Evolutionary conservation across 495 filamentous ascomycete species (phyloP).

Genomic region (Extremus antarcticus): DNA sequence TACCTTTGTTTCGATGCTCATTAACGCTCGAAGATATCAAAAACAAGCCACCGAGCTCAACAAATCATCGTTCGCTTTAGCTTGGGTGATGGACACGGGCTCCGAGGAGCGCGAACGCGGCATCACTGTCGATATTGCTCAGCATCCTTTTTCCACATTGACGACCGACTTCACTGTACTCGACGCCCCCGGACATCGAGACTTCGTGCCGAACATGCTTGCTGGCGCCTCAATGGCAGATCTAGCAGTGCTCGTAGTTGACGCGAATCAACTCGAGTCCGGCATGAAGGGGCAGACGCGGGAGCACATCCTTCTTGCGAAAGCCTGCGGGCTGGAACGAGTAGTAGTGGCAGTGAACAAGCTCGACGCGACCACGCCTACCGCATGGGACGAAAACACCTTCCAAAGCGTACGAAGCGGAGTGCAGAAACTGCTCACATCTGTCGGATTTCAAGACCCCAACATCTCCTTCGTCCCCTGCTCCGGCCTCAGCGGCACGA

Average conservation of each 20-base stretch:
- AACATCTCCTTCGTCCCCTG: conserved; percentile 80
- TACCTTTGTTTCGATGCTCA: background rate
- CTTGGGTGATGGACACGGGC: conserved; percentile 90
- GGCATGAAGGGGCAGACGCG: conserved; percentile 89
- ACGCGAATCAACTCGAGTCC: conserved; percentile 87
- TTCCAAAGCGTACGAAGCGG: conserved; percentile 81
- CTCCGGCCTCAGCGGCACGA: conserved; percentile 79
- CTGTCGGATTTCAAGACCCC: conserved; percentile 67
- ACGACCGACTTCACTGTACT: conserved; percentile 83
- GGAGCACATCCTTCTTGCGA: conserved; percentile 80
- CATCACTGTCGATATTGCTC: conserved; percentile 96
- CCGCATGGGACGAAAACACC: conserved; percentile 59
- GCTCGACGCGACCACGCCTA: conserved; percentile 57
- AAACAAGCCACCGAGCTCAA: conserved; percentile 84
- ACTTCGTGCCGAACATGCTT: conserved; percentile 99
- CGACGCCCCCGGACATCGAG: conserved; percentile 85
- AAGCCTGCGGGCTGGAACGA: conserved; percentile 82
- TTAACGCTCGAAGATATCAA: conserved; percentile 39
- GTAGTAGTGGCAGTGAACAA: conserved; percentile 92
- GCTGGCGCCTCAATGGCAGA: conserved; percentile 92
- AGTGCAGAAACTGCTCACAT: conserved; percentile 66
- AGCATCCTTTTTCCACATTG: conserved; percentile 82
- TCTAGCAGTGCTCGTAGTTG: conserved; percentile 90
- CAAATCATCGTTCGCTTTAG: conserved; percentile 89
- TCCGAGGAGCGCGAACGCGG: conserved; percentile 76